Conservation (phyloP, 2,329 filamentous ascomycete species). For the Stenocarpella maydis region DNA sequence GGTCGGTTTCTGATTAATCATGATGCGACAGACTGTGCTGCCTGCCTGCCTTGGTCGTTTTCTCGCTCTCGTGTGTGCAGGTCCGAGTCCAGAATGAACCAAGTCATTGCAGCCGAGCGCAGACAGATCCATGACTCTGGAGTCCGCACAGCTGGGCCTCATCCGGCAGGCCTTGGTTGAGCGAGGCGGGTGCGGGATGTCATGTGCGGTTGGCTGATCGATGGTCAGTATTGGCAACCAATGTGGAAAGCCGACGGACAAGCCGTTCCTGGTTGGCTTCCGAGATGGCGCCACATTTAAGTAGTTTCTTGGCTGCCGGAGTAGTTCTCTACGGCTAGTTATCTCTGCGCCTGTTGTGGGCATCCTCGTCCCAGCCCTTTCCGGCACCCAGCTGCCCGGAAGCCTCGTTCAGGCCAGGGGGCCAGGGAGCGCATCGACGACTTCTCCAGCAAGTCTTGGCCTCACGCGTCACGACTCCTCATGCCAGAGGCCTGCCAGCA, state of each 20-base stretch:
- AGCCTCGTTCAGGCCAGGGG: neutral
- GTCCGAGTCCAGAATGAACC: neutral
- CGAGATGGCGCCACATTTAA: constrained; percentile 3
- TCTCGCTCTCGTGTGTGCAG: neutral
- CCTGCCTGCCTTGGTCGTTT: too few relatives aligned
- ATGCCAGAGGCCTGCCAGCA: neutral
- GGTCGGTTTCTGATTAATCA: too few relatives aligned
- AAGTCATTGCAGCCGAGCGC: neutral
- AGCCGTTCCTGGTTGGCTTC: neutral
- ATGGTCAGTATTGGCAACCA: neutral
- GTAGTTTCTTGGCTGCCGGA: constrained; percentile 18
- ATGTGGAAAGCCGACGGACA: constrained; percentile 1
- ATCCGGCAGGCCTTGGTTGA: neutral
- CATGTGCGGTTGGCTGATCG: neutral
- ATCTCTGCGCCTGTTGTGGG: neutral
- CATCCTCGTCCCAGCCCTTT: neutral
- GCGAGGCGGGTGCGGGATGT: neutral
- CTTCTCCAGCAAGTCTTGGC: neutral
- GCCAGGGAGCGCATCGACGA: neutral
- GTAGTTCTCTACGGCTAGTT: neutral
- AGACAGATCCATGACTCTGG: too few relatives aligned
- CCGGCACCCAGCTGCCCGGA: neutral
- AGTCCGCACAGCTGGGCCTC: neutral
- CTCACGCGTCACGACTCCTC: neutral
- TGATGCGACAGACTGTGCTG: neutral